phyloP scores from a whole-genome alignment of 2,329 filamentous ascomycete genomes.

The Xylaria sp. region DNA sequence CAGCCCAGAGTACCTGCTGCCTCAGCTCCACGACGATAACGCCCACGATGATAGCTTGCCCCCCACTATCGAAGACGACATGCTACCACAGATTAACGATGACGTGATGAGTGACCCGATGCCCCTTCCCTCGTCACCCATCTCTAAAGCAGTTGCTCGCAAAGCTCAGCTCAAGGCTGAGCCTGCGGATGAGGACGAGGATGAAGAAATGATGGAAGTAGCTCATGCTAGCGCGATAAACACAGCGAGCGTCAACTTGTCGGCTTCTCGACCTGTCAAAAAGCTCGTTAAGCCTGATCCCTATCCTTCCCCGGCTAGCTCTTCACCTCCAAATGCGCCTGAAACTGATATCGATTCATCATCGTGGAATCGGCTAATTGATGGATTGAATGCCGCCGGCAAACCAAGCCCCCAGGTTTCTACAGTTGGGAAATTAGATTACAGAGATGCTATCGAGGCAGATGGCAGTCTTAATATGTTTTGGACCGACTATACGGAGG shows the following conservation, averaged over 20 bases:
- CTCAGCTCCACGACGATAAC: constrained; percentile 63
- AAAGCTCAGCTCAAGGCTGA: constrained; percentile 67
- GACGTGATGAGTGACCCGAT: constrained; percentile 87
- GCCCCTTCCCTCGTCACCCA: constrained; percentile 79
- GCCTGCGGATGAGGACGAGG: constrained; percentile 71
- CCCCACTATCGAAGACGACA: constrained; percentile 70
- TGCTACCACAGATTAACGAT: constrained; percentile 53
- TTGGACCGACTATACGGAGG: constrained; percentile 95
- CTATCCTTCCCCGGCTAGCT: constrained; percentile 77
- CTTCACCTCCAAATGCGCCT: constrained; percentile 75
- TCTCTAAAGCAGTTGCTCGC: constrained; percentile 79
- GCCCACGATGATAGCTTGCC: constrained; percentile 68
- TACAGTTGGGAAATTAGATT: constrained; percentile 81
- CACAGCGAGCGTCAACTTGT: constrained; percentile 82
- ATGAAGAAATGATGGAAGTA: constrained; percentile 89
- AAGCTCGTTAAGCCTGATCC: constrained; percentile 76
- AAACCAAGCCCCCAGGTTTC: constrained; percentile 73
- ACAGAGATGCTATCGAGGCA: constrained; percentile 88
- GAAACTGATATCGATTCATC: constrained; percentile 77
- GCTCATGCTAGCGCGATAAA: constrained; percentile 78
- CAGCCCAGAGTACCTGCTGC: constrained; percentile 60
- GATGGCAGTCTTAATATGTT: constrained; percentile 95
- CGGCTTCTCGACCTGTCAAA: constrained; percentile 80
- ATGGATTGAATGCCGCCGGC: constrained; percentile 85
- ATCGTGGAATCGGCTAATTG: constrained; percentile 88